These are phyloP conservation scores for Crassisporium funariophilum DNA, from an alignment of 768 basidiomycete species.

Conservation along the genomic window DNA sequence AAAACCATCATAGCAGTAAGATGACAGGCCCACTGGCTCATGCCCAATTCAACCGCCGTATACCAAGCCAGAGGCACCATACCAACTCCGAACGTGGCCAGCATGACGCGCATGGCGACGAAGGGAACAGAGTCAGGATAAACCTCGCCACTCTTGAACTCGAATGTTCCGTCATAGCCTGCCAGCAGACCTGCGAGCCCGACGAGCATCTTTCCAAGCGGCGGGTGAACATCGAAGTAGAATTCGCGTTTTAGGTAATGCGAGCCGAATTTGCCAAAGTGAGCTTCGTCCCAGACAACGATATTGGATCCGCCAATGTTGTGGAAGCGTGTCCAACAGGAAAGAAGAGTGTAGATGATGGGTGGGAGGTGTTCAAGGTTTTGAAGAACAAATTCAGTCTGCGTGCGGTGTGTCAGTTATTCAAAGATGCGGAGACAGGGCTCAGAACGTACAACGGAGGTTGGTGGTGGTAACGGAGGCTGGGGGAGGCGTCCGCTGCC, in stretches of 20 bases:
- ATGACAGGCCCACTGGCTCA: slow-evolving; percentile 89
- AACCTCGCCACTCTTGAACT: slow-evolving; percentile 87
- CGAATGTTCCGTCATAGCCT: slow-evolving; percentile 90
- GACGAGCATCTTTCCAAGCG: slow-evolving; percentile 98
- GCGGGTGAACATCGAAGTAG: slow-evolving; percentile 99
- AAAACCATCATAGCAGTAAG: slow-evolving; percentile 93
- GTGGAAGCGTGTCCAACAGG: slow-evolving; percentile 95
- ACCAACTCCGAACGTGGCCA: slow-evolving; percentile 91
- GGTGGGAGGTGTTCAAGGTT: slow-evolving; percentile 80
- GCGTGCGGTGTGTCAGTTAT: slow-evolving; percentile 10
- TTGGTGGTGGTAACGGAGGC: slow-evolving; percentile 63
- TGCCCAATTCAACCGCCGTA: slow-evolving; percentile 90
- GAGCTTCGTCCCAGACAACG: slow-evolving; percentile 99
- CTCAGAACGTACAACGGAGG: slow-evolving; percentile 52
- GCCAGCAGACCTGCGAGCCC: slow-evolving; percentile 88
- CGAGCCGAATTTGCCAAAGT: slow-evolving; percentile 98
- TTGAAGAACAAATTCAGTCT: slow-evolving; percentile 80
- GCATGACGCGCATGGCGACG: slow-evolving; percentile 92
- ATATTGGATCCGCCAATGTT: slow-evolving; percentile 82
- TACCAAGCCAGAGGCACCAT: slow-evolving; percentile 98
- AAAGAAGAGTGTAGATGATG: slow-evolving; percentile 86
- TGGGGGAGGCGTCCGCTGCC: slow-evolving; percentile 65
- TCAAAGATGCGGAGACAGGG: neutral
- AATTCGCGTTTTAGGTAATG: slow-evolving; percentile 99
- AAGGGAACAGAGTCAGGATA: slow-evolving; percentile 89